Evolutionary conservation across 805 yeast species (phyloP), one percentile per base, ranked within the genome.

Genomic region (Cyberlindnera japonica): DNA sequence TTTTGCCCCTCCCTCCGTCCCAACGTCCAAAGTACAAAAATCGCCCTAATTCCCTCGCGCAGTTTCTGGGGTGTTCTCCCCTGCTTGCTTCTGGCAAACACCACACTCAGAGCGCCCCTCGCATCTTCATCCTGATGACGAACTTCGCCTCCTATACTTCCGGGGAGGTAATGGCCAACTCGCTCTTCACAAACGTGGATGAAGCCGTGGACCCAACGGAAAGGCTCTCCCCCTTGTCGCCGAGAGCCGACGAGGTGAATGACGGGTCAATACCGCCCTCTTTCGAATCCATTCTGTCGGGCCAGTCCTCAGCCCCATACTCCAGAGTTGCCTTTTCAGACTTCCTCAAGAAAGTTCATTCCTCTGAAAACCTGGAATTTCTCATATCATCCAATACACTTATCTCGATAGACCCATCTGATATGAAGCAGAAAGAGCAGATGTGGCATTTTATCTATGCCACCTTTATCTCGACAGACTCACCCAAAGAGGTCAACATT

Each of bases 401-500:
- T 28, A 31, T 53, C 31, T 32, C 47, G 21, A 30, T 44, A 6
- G 38, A 29, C 24, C n/a, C 32, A 2, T 25, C 31, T 3, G 43
- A 41, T 18, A 5, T 8, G 12, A 31, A 34, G 27, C 38, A 42
- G 31, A 36, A 29, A 23, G 43, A 31, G 6, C 50, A 40, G 20
- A 29, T 50, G 2, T 55, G 60, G 60, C 33, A 43, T 16, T 41
- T 40, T 38, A 45, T 55, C 15, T 51, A 67, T 49, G 67, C 65
- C 50, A 72, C 67, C 43, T 71, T 70, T 45, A 54, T 66, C 28
- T 59, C 67, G 12, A 65, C 60, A 37, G 59, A 57, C 32, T 68
- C 70, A 39, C 59, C 68, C 31, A 71, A 67, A 30, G 61, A 57
- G 33, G 53, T 55, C 8, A 54, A 55, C 40, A 51, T 55, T n/a